Evolutionary conservation across 169 alveolate species (phyloP).

Genomic region (Perkinsus marinus): DNA sequence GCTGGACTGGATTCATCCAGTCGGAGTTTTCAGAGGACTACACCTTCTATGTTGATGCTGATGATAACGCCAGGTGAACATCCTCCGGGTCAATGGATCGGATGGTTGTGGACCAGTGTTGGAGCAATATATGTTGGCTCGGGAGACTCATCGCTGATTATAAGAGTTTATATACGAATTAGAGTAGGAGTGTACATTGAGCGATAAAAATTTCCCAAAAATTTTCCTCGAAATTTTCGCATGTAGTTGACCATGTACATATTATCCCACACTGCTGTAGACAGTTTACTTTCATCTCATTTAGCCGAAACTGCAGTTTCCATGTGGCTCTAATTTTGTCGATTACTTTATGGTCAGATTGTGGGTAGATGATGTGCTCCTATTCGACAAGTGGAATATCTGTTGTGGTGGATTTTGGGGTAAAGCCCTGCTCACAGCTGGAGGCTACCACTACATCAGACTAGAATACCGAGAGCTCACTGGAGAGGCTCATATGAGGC

Average conservation of each 20-base stretch:
- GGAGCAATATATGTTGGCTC: background rate
- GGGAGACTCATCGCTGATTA: too few species aligned
- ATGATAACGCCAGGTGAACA: background rate
- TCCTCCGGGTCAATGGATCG: too few species aligned
- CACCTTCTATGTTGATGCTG: background rate
- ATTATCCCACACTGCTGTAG: too few species aligned
- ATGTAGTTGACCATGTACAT: too few species aligned
- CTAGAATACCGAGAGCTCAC: background rate
- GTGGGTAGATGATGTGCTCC: background rate
- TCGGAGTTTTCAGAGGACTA: background rate
- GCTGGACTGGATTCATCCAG: background rate
- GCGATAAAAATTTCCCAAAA: too few species aligned
- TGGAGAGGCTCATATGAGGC: background rate
- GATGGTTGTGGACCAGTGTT: too few species aligned
- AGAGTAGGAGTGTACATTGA: too few species aligned
- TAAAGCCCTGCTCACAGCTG: background rate
- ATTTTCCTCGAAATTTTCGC: too few species aligned
- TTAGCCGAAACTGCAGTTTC: too few species aligned
- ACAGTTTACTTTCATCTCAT: too few species aligned
- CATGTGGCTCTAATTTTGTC: too few species aligned
- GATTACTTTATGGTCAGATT: background rate
- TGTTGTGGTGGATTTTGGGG: background rate
- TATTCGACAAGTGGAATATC: background rate
- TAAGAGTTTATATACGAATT: too few species aligned
- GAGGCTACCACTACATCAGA: background rate